phyloP scores from a whole-genome alignment of 139 green algal species.

The Yamagishiella unicocca region DNA sequence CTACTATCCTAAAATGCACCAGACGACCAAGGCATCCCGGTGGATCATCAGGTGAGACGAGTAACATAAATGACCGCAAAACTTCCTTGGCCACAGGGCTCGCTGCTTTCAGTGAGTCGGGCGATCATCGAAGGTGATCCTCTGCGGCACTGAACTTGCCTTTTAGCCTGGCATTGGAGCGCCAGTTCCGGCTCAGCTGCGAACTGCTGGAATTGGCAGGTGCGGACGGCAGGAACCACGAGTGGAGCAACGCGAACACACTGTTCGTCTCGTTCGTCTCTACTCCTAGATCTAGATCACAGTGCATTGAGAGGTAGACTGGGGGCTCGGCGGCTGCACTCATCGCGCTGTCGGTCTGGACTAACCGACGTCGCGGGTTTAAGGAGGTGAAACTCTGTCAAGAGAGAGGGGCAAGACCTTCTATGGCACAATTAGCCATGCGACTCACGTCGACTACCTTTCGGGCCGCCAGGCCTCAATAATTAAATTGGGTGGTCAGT shows the following conservation, averaged over 20 bases:
- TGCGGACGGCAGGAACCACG: neutral
- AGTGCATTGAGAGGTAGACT: no score
- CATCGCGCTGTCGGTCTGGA: no score
- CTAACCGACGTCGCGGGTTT: no score
- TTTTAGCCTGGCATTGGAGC: neutral
- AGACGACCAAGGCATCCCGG: neutral
- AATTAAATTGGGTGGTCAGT: no score
- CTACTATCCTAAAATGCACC: no score
- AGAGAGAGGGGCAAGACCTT: no score
- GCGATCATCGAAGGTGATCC: neutral
- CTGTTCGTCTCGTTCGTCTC: neutral
- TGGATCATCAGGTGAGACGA: neutral
- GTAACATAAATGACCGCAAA: neutral
- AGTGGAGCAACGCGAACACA: neutral
- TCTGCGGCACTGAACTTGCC: neutral
- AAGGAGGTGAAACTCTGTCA: no score
- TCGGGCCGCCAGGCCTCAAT: no score
- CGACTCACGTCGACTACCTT: no score
- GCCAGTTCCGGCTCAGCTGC: neutral
- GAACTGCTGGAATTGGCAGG: neutral
- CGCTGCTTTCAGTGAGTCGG: neutral
- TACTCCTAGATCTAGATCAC: neutral
- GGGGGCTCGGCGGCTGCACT: no score
- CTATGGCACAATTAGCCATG: no score
- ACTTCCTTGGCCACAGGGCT: neutral